These are phyloP conservation scores for Cryptococcus floricola DNA, from an alignment of 1,284 basidiomycete genomes.

Conservation along the genomic window DNA sequence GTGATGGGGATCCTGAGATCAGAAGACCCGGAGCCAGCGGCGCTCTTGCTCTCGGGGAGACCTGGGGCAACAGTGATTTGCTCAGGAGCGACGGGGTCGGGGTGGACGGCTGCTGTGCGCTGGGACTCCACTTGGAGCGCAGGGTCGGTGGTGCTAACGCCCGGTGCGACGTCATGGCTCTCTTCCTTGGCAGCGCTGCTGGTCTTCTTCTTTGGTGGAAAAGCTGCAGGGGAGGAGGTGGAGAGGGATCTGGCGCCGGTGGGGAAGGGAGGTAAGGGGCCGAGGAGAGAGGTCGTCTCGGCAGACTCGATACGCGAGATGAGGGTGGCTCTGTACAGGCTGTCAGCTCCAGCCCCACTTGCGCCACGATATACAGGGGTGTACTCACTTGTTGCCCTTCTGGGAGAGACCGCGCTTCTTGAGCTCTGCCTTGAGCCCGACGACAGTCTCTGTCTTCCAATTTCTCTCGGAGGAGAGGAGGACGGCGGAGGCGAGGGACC, in stretches of 20 bases:
- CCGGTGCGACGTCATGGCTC: slow-evolving; percentile 4
- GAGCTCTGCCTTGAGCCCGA: slow-evolving; percentile 62
- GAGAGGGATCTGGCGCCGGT: slow-evolving; percentile 5
- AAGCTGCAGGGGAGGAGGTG: slow-evolving; percentile 7
- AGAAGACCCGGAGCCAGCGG: slow-evolving; percentile 2
- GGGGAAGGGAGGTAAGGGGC: slow-evolving; percentile 33
- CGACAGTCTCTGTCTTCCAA: slow-evolving; percentile 56
- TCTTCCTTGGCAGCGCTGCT: slow-evolving; percentile 5
- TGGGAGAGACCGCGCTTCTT: slow-evolving; percentile 62
- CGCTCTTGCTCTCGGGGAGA: slow-evolving; percentile 29
- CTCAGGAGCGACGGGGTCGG: slow-evolving; percentile 22
- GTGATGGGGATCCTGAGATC: slow-evolving; percentile 22
- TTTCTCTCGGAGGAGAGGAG: slow-evolving; percentile 64
- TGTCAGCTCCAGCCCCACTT: not conserved
- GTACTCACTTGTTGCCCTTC: slow-evolving; percentile 53
- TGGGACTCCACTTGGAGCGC: slow-evolving; percentile 18
- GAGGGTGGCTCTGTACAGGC: slow-evolving; percentile 28
- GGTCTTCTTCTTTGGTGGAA: slow-evolving; percentile 2
- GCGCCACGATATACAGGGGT: not conserved
- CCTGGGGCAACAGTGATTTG: slow-evolving; percentile 35
- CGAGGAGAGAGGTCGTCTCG: slow-evolving; percentile 34
- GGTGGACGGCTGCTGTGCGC: slow-evolving; percentile 22
- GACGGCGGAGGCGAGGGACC: slow-evolving; percentile 60
- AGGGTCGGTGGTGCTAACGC: slow-evolving; percentile 21
- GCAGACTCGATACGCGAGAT: slow-evolving; percentile 34